Evolutionary conservation across 2,329 filamentous ascomycete species (phyloP), one percentile per base, ranked within the genome.

Genomic region (Trichoderma simmonsii): DNA sequence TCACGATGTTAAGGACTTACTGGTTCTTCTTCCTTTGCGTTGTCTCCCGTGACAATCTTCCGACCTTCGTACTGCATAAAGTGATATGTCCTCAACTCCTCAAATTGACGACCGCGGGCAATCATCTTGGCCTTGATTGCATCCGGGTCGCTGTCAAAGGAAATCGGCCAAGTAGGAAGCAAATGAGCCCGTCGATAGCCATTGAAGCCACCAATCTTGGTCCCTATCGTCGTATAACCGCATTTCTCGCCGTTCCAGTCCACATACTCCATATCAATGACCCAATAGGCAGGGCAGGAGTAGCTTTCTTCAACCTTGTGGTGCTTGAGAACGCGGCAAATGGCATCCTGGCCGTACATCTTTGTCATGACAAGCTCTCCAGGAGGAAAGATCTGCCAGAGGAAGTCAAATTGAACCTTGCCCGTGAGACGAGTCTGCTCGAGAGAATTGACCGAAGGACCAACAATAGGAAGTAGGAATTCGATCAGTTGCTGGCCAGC

Each of bases 281-380:
- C 15, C 60, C 60, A 63, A 24, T 43, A 18, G 26, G 34, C 34
- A 6, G 24, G 24, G 24, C 21, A 63, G 24, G 60, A 28, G 24
- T 15, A 62, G 7, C 11, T 24, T 26, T 24, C 21, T 26, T 43
- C 60, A 4, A 63, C 26, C 34, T 28, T 11, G 14, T 63, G 5
- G 5, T 63, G 60, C 15, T 63, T 63, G 36, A 63, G 34, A 18
- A 63, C 60, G 9, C 60, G 36, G 36, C 60, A 63, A 24, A 63
- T 18, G 24, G 60, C 18, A 9, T 63, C 60, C 8, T 63, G 60
- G 14, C 60, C 60, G 34, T 63, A 48, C 24, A 63, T 63, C 34
- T 63, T 39, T 15, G 60, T 30, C 60, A 63, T 48, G 60, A 63
- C 60, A n/a, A 48, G 60, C 18, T 63, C 60, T n/a, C 60, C 60